These are phyloP conservation scores for Trichoderma erinaceum DNA, from an alignment of 495 filamentous ascomycete species.

Conservation along the genomic window DNA sequence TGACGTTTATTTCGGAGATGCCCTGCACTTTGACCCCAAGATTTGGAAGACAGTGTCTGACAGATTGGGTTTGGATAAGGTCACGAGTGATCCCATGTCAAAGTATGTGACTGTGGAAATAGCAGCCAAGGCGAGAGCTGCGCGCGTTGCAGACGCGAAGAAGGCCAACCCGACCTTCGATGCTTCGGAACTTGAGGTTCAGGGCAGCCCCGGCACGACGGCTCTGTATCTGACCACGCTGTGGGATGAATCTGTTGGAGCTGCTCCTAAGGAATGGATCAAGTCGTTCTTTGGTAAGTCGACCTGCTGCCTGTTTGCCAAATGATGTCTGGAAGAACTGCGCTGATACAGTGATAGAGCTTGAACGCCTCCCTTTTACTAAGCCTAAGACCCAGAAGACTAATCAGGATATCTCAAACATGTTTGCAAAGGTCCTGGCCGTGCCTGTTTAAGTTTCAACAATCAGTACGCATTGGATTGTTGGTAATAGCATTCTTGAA, in stretches of 20 bases:
- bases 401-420: neutral
- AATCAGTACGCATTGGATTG: neutral
- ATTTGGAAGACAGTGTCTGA: conserved; percentile 15
- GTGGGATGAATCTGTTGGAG: conserved; percentile 14
- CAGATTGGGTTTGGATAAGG: conserved; percentile 17
- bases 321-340: neutral
- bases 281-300: conserved; percentile 18
- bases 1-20: conserved; percentile 19
- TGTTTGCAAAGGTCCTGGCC: neutral
- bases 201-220: conserved; percentile 16
- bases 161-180: conserved; percentile 21
- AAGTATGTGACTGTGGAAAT: conserved; percentile 20
- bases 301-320: neutral
- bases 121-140: conserved; percentile 16
- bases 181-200: conserved; percentile 12
- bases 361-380: neutral
- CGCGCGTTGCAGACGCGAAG: conserved; percentile 19
- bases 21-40: conserved; percentile 19
- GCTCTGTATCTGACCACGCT: conserved; percentile 20
- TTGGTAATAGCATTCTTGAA: neutral
- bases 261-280: conserved; percentile 16
- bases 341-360: neutral
- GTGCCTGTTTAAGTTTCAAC: neutral
- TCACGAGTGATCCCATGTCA: neutral
- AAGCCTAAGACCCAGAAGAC: neutral